Evolutionary conservation across 495 filamentous ascomycete species (phyloP), one percentile per base, ranked within the genome.

Genomic region (Pyrenula massariospora): DNA sequence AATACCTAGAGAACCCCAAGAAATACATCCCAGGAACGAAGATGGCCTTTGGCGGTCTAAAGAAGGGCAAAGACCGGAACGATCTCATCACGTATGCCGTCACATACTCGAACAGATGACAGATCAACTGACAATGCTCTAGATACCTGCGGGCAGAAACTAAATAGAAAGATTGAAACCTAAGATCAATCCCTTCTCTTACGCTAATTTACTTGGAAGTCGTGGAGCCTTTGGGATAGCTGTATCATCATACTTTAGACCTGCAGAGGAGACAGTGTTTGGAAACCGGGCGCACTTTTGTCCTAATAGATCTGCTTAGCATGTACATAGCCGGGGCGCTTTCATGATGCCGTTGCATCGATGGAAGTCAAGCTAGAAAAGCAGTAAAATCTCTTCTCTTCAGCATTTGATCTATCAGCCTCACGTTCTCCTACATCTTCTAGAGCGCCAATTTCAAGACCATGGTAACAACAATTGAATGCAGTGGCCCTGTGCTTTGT

Each of bases 41-140:
- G 89, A 99, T 99, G 93, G 93, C 93, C 67, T 99, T 99, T 73
- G 93, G 93, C 78, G 93, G 93, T 69, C 80, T 99, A 64, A 99
- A 99, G 92, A 99, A 99, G 87, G 83, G 80, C 63, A 96, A 96
- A 87, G 93, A 99, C 79, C 82, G 93, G 73, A 97, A 97, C 75
- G 94, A 99, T 77, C 81, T 99, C 63, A 95, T 97, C 82, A 92
- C 91, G 89, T 95, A 86, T 65, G 89, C 80, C 51, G 24, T 48
- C 22, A 31, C 25, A 11, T 22, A 25, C 20, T 47, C 23, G 12
- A 12, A 0, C 36, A 19, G n/a, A 48, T 19, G n/a, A n/a, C 53
- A 52, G 48, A 55, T 8, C 60, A 51, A 54, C 51, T 42, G 54
- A 36, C 15, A 10, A 21, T 2, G 3, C 50, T 54, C 20, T 36